These are phyloP conservation scores for Hypoxylon sp. DNA, from an alignment of 2,329 filamentous ascomycete genomes.

Conservation along the genomic window DNA sequence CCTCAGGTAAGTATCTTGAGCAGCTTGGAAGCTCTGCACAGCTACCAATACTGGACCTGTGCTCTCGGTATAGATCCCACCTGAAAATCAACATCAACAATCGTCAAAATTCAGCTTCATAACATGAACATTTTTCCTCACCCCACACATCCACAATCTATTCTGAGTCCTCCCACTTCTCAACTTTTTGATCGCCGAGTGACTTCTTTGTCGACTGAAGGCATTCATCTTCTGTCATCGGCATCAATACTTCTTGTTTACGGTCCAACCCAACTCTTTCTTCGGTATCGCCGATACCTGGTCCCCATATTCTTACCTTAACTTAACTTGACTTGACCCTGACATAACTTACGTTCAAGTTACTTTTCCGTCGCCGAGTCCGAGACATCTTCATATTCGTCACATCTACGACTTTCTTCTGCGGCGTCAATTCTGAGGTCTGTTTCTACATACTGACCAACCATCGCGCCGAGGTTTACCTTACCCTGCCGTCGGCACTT, in stretches of 20 bases:
- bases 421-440: not conserved
- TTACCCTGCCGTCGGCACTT: not conserved
- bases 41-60: not conserved
- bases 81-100: conserved; percentile 42
- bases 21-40: not conserved
- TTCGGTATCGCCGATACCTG: not conserved
- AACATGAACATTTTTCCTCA: conserved; percentile 4
- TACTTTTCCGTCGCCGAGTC: conserved; percentile 4
- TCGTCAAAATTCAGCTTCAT: conserved; percentile 8
- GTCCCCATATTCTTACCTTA: not conserved
- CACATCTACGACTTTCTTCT: not conserved
- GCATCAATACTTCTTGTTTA: not conserved
- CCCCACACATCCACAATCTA: not conserved
- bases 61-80: conserved; percentile 1
- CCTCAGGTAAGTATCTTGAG: not conserved
- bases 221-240: not conserved
- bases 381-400: not conserved
- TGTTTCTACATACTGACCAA: not conserved
- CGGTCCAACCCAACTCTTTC: not conserved
- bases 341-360: not conserved
- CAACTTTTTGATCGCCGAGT: not conserved
- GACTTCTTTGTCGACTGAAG: not conserved
- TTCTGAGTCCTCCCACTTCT: not conserved
- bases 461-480: not conserved
- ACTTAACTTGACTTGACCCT: not conserved